Conservation (phyloP, 2,329 filamentous ascomycete genomes). For the Diaporthe citri region DNA sequence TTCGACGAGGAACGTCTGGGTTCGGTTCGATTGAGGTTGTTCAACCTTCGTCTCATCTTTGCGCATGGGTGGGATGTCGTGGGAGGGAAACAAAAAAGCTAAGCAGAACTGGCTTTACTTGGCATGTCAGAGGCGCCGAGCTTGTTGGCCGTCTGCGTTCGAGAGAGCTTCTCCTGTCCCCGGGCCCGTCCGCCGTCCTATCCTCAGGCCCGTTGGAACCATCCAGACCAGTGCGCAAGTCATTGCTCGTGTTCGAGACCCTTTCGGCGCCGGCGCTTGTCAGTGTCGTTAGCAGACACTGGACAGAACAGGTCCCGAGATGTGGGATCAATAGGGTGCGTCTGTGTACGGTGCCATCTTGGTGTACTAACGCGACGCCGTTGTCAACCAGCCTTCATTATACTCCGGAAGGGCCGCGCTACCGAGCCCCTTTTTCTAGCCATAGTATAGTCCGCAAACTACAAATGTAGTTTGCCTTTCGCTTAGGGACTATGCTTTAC, state of each 20-base stretch:
- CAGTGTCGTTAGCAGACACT: background rate
- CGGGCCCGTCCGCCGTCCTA: background rate
- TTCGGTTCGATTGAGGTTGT: background rate
- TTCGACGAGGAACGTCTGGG: background rate
- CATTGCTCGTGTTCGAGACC: background rate
- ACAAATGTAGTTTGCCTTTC: constrained; percentile 4
- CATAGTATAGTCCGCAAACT: background rate
- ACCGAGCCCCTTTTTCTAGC: constrained; percentile 9
- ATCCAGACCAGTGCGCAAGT: background rate
- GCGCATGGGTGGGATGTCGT: constrained; percentile 8
- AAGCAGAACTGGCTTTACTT: constrained; percentile 15
- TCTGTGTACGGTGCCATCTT: background rate
- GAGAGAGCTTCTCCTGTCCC: background rate
- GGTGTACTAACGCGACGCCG: constrained; percentile 1
- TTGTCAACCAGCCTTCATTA: background rate
- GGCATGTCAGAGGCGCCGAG: constrained; percentile 26
- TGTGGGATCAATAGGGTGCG: background rate
- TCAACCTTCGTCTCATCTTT: constrained; percentile 20
- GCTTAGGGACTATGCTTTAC: constrained; percentile 4
- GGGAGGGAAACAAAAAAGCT: background rate
- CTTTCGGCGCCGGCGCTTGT: background rate
- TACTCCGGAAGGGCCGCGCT: background rate
- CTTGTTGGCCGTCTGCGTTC: background rate
- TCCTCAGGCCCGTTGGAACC: background rate
- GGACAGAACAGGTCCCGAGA: background rate